Evolutionary conservation across 768 basidiomycete species (phyloP), one percentile per base, ranked within the genome.

Genomic region (Panaeolus papilionaceus): DNA sequence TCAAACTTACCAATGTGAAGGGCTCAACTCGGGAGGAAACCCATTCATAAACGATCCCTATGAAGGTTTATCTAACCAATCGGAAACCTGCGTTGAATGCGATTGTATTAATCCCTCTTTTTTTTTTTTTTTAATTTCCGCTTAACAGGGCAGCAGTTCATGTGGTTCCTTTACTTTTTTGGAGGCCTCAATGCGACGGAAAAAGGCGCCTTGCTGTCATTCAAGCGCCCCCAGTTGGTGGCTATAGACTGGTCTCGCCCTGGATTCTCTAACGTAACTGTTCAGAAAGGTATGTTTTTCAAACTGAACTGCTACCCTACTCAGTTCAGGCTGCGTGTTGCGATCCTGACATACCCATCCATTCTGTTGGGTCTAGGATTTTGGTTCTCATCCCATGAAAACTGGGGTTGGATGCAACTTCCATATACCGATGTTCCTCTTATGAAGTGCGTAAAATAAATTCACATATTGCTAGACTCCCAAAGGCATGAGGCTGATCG

Each of bases 351-450:
- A 44, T 18, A 44, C 33, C 33, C 16, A 44, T 18, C 42, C 42
- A 44, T 44, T 44, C 42, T 6, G 14, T 44, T 18, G 42, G 14
- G 2, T 44, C 5, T 45, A 72, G 71, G 71, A 38, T 74, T 74
- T 39, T 74, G 73, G 73, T 74, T 74, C 64, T 74, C 73, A 38
- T 65, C 72, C 5, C 73, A 74, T 38, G 73, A 74, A 37, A 74
- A 74, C 58, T 74, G 72, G 73, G 72, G 71, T 42, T 74, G 70
- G 68, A 71, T 73, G 71, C 72, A 74, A 45, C 58, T 74, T 28
- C 72, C 73, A 7, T 73, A 74, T 38, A 72, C 68, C 11, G 73
- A 74, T 39, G 64, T 73, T 4, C 73, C 72, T 2, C 62, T 74
- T 18, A 66, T 74, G 64, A 69, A 63, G 73, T 73, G 38, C 20